Evolutionary conservation across 2,329 filamentous ascomycete genomes (phyloP).

Genomic region (Penicillium sp.): DNA sequence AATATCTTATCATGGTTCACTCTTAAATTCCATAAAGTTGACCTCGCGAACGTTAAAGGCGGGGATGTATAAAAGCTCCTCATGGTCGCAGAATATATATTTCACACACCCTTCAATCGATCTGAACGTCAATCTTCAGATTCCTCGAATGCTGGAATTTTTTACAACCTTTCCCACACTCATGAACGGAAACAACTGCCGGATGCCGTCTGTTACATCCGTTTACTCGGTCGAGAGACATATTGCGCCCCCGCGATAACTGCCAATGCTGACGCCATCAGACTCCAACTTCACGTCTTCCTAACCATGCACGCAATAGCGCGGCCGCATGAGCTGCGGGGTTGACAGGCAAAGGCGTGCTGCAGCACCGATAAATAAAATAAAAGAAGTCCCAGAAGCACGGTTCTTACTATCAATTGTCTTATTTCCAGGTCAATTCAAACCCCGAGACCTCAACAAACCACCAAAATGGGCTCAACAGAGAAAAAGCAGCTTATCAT

Average conservation of each 20-base stretch:
- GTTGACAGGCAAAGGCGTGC: constrained; percentile 1
- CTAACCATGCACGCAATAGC: constrained; percentile 13
- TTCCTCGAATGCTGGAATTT: background rate
- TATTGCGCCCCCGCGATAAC: background rate
- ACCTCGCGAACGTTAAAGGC: too few species aligned
- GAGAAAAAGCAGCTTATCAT: constrained; percentile 43
- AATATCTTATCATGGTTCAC: too few species aligned
- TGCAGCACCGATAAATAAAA: constrained; percentile 12
- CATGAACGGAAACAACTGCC: background rate
- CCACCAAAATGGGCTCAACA: constrained; percentile 10
- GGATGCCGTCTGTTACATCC: background rate
- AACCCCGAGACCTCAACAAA: background rate
- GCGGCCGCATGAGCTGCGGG: constrained; percentile 9
- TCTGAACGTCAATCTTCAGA: too few species aligned
- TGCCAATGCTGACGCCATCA: constrained; percentile 24
- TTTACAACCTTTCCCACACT: background rate
- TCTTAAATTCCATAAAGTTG: too few species aligned
- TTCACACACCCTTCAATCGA: too few species aligned
- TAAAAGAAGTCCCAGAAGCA: background rate
- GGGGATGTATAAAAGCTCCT: background rate
- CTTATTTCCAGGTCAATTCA: background rate
- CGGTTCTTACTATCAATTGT: background rate
- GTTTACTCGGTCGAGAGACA: constrained; percentile 4
- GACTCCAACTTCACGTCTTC: constrained; percentile 26
- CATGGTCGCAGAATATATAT: too few species aligned